These are phyloP conservation scores for Pythium volutum DNA, from an alignment of 352 stramenopile genomes.

Conservation along the genomic window DNA sequence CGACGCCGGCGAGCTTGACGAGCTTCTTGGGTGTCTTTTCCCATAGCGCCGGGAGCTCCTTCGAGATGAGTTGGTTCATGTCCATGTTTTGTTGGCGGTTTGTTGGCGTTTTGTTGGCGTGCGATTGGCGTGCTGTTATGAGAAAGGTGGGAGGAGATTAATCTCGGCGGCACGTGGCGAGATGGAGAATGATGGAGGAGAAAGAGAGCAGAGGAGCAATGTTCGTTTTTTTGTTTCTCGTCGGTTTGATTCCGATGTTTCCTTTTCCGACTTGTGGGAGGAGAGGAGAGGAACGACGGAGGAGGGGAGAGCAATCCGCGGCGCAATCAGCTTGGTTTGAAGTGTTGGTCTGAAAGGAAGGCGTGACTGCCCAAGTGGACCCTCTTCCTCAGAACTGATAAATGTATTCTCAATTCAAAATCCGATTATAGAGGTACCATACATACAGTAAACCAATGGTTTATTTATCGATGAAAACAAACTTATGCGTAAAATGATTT, in stretches of 20 bases:
- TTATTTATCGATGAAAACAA: neutral
- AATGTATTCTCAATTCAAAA: neutral
- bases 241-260: conserved; percentile 2
- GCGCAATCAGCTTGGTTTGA: conserved; percentile 5
- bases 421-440: neutral
- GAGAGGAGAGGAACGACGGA: neutral
- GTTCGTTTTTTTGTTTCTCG: neutral
- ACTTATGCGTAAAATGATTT: neutral
- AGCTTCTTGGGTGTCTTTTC: conserved; percentile 29
- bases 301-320: conserved; percentile 8
- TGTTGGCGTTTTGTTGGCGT: neutral
- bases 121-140: neutral
- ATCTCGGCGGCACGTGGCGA: no score
- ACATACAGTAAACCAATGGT: neutral
- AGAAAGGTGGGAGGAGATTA: neutral
- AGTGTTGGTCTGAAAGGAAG: conserved; percentile 3
- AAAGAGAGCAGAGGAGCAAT: no score
- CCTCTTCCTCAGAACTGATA: neutral
- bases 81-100: neutral
- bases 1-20: conserved; percentile 29
- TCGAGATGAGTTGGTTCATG: conserved; percentile 14
- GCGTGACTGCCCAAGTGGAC: no score
- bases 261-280: neutral
- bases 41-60: conserved; percentile 16
- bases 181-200: no score